These are phyloP conservation scores for Russula foetens DNA, from an alignment of 768 basidiomycete genomes.

Conservation along the genomic window DNA sequence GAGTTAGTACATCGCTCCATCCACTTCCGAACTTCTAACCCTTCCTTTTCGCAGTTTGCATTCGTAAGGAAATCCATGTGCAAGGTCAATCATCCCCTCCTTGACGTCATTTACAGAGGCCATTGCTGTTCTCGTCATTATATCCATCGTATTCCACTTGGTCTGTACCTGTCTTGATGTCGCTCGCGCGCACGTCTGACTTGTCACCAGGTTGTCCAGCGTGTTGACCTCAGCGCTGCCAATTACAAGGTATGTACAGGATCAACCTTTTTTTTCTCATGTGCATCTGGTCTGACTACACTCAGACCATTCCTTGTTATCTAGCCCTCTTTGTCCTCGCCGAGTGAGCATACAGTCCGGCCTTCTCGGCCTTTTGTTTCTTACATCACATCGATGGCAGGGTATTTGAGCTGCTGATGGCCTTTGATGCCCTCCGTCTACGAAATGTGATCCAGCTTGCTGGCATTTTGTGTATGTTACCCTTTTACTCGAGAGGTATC, in stretches of 20 bases:
- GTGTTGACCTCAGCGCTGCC: slow-evolving; percentile 34
- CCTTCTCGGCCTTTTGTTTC: not conserved
- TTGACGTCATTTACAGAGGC: slow-evolving; percentile 45
- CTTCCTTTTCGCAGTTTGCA: not conserved
- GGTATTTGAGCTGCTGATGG: slow-evolving; percentile 72
- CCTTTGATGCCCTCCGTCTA: slow-evolving; percentile 70
- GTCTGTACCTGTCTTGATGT: slow-evolving; percentile 31
- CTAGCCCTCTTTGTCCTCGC: slow-evolving; percentile 77
- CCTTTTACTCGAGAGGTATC: not conserved
- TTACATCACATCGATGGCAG: slow-evolving; percentile 31
- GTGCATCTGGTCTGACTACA: slow-evolving; percentile 6
- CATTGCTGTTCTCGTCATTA: slow-evolving; percentile 64
- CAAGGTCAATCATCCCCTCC: not conserved
- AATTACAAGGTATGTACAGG: slow-evolving; percentile 44
- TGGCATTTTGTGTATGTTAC: slow-evolving; percentile 54
- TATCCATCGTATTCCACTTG: slow-evolving; percentile 58
- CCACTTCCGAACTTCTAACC: not conserved
- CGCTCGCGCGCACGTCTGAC: not conserved
- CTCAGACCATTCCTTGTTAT: slow-evolving; percentile 74
- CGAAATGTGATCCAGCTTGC: slow-evolving; percentile 75
- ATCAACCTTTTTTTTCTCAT: not conserved
- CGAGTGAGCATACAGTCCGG: slow-evolving; percentile 42
- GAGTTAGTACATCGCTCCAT: slow-evolving; percentile 32
- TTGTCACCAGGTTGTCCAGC: slow-evolving; percentile 40
- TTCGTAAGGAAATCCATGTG: not conserved